phyloP scores from a whole-genome alignment of 2,329 filamentous ascomycete species.

The Diaporthe longicolla region DNA sequence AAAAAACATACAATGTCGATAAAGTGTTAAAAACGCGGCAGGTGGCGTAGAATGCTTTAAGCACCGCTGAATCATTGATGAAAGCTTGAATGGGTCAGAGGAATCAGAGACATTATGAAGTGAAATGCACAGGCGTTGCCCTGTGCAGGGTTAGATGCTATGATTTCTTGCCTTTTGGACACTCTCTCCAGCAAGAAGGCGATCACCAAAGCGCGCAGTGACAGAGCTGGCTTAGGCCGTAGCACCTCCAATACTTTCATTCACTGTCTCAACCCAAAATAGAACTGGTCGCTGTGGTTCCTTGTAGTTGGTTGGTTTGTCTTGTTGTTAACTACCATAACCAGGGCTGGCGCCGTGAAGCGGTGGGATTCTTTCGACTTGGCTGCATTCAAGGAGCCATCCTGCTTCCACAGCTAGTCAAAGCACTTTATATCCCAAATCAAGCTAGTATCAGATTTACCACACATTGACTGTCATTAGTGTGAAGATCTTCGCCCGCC shows the following conservation, averaged over 20 bases:
- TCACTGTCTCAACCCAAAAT: slow-evolving; percentile 50
- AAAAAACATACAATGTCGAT: no score
- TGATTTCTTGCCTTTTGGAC: slow-evolving; percentile 49
- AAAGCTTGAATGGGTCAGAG: no score
- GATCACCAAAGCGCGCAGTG: neutral
- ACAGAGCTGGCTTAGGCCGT: slow-evolving; percentile 67
- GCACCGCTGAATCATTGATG: no score
- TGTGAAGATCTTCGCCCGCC: slow-evolving; percentile 66
- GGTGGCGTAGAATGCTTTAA: no score
- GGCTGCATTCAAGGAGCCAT: slow-evolving; percentile 62
- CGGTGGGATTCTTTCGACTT: slow-evolving; percentile 61
- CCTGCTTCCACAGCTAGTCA: slow-evolving; percentile 59
- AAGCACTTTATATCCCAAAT: slow-evolving; percentile 48
- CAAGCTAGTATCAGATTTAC: neutral
- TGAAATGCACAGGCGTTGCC: no score
- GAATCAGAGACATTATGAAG: no score
- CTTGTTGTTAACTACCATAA: slow-evolving; percentile 50
- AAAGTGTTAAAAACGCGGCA: no score
- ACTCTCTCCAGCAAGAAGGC: slow-evolving; percentile 14
- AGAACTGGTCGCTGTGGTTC: slow-evolving; percentile 74
- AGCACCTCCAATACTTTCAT: slow-evolving; percentile 66
- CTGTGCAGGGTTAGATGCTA: slow-evolving; percentile 66
- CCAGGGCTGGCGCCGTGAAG: slow-evolving; percentile 61
- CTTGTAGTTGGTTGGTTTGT: slow-evolving; percentile 67
- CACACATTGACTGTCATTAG: slow-evolving; percentile 45